phyloP scores from a whole-genome alignment of 2,329 filamentous ascomycete species.

The Pezicula carpinea region DNA sequence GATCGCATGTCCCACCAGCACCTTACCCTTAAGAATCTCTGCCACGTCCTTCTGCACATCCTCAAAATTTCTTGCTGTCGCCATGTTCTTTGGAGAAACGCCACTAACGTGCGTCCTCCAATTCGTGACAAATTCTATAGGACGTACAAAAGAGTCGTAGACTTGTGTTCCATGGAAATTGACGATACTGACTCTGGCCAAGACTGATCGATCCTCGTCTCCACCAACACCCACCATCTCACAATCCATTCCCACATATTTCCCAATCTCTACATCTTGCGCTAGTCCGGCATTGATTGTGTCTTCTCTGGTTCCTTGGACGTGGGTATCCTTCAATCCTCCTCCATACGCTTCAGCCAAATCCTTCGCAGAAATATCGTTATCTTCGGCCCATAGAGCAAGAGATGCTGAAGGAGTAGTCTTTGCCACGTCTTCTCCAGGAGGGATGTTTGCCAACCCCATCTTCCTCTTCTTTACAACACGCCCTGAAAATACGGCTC shows the following conservation, averaged over 20 bases:
- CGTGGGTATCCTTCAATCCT: slow-evolving; percentile 43
- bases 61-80: slow-evolving; percentile 63
- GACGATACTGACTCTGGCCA: slow-evolving; percentile 85
- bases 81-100: slow-evolving; percentile 70
- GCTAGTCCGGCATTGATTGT: slow-evolving; percentile 61
- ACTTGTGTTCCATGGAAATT: slow-evolving; percentile 91
- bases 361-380: slow-evolving; percentile 55
- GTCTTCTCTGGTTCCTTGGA: slow-evolving; percentile 40
- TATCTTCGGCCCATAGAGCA: slow-evolving; percentile 56
- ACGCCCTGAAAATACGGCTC: slow-evolving; percentile 3
- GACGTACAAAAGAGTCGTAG: slow-evolving; percentile 88
- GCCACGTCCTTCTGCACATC: slow-evolving; percentile 72
- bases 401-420: slow-evolving; percentile 47
- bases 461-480: slow-evolving; percentile 34
- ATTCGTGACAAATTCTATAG: slow-evolving; percentile 74
- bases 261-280: slow-evolving; percentile 65
- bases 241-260: slow-evolving; percentile 91
- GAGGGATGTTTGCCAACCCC: slow-evolving; percentile 51
- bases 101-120: slow-evolving; percentile 88
- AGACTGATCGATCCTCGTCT: slow-evolving; percentile 63
- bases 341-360: slow-evolving; percentile 59
- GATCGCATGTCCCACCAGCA: slow-evolving; percentile 81
- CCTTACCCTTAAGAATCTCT: slow-evolving; percentile 61
- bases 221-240: slow-evolving; percentile 93
- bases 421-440: slow-evolving; percentile 30